Evolutionary conservation across 768 basidiomycete genomes (phyloP), one percentile per base, ranked within the genome.

Genomic region (Terana coerulea): DNA sequence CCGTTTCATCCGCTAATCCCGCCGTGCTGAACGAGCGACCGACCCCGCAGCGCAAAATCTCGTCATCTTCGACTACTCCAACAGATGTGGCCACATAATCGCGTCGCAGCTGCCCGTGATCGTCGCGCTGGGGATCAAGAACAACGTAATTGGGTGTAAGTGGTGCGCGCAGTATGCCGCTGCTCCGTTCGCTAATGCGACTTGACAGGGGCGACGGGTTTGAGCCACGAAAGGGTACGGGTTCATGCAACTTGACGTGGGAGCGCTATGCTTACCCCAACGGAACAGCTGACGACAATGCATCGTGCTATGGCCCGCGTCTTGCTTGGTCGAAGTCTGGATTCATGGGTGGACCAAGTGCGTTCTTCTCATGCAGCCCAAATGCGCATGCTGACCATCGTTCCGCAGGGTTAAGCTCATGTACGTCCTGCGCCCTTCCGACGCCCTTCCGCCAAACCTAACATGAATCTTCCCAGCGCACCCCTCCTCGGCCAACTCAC

Each of bases 41-140:
- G n/a, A n/a, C n/a, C 22, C 19, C 8, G 31, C 40, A 50, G 49
- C 52, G 12, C 29, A 36, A 19, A 45, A 58, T 31, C 55, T 62
- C 4, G 37, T 47, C 4, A 56, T 49, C 14, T 51, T 53, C 17
- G 49, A 50, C 39, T 62, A 63, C 67, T 35, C 58, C 51, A 39
- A 60, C 63, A 29, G 63, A 62, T 51, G 73, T 3, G 75, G 72
- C 3, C 69, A 71, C 51, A 57, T 77, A 22, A 74, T 72, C 2
- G 69, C 74, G n/a, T 66, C 63, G 25, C 75, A 81, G 58, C 61
- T 79, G 3, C 75, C 78, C 3, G 66, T 80, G 34, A 69, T 80
- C 34, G 74, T 80, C 3, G 74, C 74, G 10, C 67, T 82, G 4
- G 75, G 77, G 1, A 72, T 72, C 33, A 82, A 80, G 66, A 82